Conservation (phyloP, 2,329 filamentous ascomycete genomes). For the Orbilia oligospora region DNA sequence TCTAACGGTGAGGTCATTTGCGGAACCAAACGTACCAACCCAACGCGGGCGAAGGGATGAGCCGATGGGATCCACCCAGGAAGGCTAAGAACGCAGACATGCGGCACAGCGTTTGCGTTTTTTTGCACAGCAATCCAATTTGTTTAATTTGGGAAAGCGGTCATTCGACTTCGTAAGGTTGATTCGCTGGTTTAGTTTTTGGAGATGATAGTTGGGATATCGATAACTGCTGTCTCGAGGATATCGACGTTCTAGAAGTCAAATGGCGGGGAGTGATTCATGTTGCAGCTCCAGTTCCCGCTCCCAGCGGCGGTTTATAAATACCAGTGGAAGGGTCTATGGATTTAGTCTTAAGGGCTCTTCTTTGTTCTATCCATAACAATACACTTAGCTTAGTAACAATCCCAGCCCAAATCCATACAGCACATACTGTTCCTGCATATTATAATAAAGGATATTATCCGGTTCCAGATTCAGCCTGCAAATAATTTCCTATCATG, state of each 20-base stretch:
- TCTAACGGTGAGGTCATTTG: slow-evolving; percentile 1
- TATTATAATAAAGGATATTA: background rate
- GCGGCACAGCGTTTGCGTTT: background rate
- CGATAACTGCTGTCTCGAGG: background rate
- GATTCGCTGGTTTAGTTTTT: background rate
- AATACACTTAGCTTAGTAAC: background rate
- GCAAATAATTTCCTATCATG: slow-evolving; percentile 8
- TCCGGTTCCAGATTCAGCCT: background rate
- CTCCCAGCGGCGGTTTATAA: background rate
- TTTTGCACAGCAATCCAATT: background rate
- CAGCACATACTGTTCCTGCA: background rate
- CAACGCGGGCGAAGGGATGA: slow-evolving; percentile 11
- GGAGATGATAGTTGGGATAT: background rate
- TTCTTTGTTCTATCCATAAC: background rate
- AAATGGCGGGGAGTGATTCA: background rate
- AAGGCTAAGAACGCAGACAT: background rate
- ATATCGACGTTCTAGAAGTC: background rate
- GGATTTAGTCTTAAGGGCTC: too few relatives aligned
- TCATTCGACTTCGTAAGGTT: background rate
- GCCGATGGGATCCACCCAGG: background rate
- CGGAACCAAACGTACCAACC: too few relatives aligned
- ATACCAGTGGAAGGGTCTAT: background rate
- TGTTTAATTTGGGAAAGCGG: background rate
- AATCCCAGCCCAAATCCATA: background rate
- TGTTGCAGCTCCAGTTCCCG: too few relatives aligned